These are phyloP conservation scores for Trametes elegans DNA, from an alignment of 768 basidiomycete genomes.

Conservation along the genomic window DNA sequence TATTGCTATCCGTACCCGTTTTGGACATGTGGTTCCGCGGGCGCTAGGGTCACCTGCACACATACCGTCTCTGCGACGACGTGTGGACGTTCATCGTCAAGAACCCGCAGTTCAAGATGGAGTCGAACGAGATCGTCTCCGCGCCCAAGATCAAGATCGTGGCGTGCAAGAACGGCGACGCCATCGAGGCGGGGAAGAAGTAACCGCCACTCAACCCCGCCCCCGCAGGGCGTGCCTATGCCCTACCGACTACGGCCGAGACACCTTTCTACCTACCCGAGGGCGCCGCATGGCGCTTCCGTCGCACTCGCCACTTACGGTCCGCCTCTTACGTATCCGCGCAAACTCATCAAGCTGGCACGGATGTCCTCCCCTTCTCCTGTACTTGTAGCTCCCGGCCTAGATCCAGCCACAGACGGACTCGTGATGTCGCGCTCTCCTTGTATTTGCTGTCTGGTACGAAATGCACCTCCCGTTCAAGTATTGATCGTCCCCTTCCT, in stretches of 20 bases:
- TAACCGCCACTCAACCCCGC: constrained; percentile 25
- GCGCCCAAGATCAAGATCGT: constrained; percentile 92
- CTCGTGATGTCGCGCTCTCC: constrained; percentile 8
- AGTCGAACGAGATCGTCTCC: constrained; percentile 74
- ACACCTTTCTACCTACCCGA: neutral
- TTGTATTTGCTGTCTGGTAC: neutral
- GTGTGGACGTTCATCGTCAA: constrained; percentile 99
- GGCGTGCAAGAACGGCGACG: constrained; percentile 95
- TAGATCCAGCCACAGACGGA: constrained; percentile 9
- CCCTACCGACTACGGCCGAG: neutral
- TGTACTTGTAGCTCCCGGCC: constrained; percentile 5
- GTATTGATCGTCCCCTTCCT: too few species aligned
- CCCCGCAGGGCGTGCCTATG: neutral
- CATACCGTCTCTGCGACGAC: constrained; percentile 91
- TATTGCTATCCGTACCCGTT: neutral
- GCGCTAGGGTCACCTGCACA: constrained; percentile 76
- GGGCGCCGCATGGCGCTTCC: too few species aligned
- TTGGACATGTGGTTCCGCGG: neutral
- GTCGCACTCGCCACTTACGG: neutral
- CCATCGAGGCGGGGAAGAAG: constrained; percentile 81
- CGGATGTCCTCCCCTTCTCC: neutral
- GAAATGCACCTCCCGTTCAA: neutral
- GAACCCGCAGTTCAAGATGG: constrained; percentile 94
- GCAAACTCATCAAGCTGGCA: neutral
- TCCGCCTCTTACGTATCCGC: neutral